These are phyloP conservation scores for Heritiera fomes DNA, from an alignment of 345 rosid species.

Conservation along the genomic window DNA sequence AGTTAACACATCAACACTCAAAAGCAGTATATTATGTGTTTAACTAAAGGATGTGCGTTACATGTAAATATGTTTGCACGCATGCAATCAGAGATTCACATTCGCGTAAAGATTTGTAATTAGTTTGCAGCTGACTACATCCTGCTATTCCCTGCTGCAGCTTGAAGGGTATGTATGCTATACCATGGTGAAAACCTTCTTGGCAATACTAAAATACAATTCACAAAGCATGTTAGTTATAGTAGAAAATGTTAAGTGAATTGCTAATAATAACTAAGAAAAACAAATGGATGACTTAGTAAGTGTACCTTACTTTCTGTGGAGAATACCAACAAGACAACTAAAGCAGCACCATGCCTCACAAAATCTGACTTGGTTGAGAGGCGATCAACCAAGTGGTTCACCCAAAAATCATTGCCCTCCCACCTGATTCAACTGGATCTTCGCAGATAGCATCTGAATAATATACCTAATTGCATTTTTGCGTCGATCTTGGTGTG, in stretches of 20 bases:
- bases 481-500: neutral
- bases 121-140: neutral
- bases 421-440: neutral
- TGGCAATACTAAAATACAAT: neutral
- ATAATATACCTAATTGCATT: neutral
- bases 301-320: neutral
- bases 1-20: neutral
- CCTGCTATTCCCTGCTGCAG: neutral
- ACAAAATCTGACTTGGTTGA: neutral
- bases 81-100: neutral
- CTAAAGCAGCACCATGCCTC: neutral
- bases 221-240: neutral
- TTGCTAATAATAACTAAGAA: neutral
- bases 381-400: neutral
- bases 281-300: neutral
- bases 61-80: neutral
- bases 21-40: neutral
- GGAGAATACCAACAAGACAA: neutral
- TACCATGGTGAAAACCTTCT: neutral
- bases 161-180: neutral
- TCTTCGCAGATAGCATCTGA: neutral
- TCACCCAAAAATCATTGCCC: neutral
- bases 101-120: neutral
- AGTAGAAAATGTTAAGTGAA: neutral
- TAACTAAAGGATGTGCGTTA: neutral